Conservation (phyloP, 495 filamentous ascomycete genomes). For the Aspergillus saccharolyticus region DNA sequence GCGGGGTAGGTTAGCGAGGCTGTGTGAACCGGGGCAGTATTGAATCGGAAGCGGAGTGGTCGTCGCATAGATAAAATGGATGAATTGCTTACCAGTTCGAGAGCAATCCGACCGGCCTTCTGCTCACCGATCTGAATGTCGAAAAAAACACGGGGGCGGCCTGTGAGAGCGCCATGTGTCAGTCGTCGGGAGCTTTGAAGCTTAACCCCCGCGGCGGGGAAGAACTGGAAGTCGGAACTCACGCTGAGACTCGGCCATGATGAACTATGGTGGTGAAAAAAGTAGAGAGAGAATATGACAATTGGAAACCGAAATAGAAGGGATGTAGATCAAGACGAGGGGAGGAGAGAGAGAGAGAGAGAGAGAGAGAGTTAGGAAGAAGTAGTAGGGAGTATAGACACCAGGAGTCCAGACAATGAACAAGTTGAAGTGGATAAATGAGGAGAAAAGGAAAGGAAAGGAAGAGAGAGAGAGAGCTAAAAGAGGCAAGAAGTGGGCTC, state of each 20-base stretch:
- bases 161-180: constrained; percentile 24
- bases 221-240: constrained; percentile 16
- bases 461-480: not conserved
- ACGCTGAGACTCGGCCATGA: constrained; percentile 38
- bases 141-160: constrained; percentile 76
- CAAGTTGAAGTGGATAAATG: not conserved
- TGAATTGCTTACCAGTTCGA: constrained; percentile 64
- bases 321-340: not conserved
- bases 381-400: constrained; percentile 8
- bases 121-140: constrained; percentile 76
- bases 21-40: not conserved
- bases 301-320: constrained; percentile 9
- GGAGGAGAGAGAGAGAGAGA: constrained; percentile 9
- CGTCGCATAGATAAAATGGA: not conserved
- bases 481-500: constrained; percentile 13
- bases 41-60: not conserved
- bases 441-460: constrained; percentile 7
- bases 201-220: constrained; percentile 26
- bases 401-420: not conserved
- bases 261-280: constrained; percentile 9
- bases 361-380: constrained; percentile 1
- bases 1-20: constrained; percentile 17
- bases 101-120: constrained; percentile 65
- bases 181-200: not conserved
- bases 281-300: not conserved